Conservation (phyloP, 805 yeast species). For the Suhomyces sp. region DNA sequence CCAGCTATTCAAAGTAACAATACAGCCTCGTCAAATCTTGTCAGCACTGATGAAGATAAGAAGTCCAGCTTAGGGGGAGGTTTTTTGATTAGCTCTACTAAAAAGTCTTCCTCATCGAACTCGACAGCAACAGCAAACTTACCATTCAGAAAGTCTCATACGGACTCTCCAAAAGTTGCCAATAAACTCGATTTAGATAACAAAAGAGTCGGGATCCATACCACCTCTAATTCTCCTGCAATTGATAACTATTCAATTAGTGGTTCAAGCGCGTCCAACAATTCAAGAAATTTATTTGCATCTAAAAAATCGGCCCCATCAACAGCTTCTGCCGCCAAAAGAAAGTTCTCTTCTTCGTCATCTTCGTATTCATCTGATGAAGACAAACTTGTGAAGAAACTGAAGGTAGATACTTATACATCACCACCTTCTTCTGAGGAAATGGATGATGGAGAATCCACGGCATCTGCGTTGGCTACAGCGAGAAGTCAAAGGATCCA, state of each 20-base stretch:
- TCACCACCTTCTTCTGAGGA: constrained; percentile 37
- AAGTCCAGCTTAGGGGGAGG: constrained; percentile 30
- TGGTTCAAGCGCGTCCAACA: background rate
- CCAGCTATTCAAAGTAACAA: background rate
- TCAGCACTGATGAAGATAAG: constrained; percentile 22
- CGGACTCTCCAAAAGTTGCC: constrained; percentile 21
- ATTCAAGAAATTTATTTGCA: constrained; percentile 1
- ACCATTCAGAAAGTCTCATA: constrained; percentile 17
- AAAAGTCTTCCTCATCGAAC: constrained; percentile 9
- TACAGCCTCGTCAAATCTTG: background rate
- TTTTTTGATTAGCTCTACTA: constrained; percentile 17
- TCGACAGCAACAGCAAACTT: constrained; percentile 2
- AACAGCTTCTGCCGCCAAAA: constrained; percentile 5
- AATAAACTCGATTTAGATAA: constrained; percentile 2
- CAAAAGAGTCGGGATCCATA: constrained; percentile 8
- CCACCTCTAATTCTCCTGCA: constrained; percentile 15
- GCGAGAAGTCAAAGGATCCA: constrained; percentile 1
- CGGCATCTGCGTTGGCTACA: constrained; percentile 3
- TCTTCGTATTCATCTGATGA: constrained; percentile 23
- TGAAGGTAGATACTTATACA: constrained; percentile 24
- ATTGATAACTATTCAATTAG: constrained; percentile 2
- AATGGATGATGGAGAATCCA: constrained; percentile 13
- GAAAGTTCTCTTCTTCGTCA: constrained; percentile 17
- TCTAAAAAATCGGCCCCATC: background rate
- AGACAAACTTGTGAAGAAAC: constrained; percentile 17